Evolutionary conservation across 2,329 filamentous ascomycete species (phyloP).

Genomic region (Penicillium sp.): DNA sequence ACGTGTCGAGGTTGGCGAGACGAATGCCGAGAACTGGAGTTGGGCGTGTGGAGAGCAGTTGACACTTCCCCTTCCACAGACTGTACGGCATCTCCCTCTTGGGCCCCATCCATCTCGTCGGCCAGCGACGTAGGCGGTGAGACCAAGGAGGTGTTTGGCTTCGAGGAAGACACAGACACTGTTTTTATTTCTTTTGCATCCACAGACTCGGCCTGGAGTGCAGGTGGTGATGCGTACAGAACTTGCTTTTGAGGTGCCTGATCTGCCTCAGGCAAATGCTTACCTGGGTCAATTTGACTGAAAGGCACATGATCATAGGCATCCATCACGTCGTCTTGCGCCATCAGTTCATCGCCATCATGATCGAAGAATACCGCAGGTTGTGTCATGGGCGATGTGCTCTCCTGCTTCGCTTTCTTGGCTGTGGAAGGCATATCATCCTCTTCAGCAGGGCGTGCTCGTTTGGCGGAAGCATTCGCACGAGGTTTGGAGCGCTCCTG

Average conservation of each 20-base stretch:
- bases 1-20: slow-evolving; percentile 44
- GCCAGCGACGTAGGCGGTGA: slow-evolving; percentile 45
- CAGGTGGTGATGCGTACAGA: slow-evolving; percentile 38
- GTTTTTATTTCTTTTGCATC: slow-evolving; percentile 28
- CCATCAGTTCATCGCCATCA: slow-evolving; percentile 15
- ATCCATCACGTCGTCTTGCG: slow-evolving; percentile 13
- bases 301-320: slow-evolving; percentile 13
- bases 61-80: slow-evolving; percentile 30
- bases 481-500: slow-evolving; percentile 60
- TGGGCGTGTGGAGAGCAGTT: slow-evolving; percentile 34
- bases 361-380: slow-evolving; percentile 18
- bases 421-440: slow-evolving; percentile 18
- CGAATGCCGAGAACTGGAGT: slow-evolving; percentile 42
- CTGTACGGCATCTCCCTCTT: slow-evolving; percentile 27
- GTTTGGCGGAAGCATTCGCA: slow-evolving; percentile 55
- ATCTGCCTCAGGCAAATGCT: slow-evolving; percentile 11
- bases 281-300: slow-evolving; percentile 2
- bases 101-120: slow-evolving; percentile 38
- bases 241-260: slow-evolving; percentile 22
- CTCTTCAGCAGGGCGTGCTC: slow-evolving; percentile 47
- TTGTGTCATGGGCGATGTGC: slow-evolving; percentile 25
- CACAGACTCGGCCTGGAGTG: slow-evolving; percentile 33
- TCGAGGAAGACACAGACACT: slow-evolving; percentile 24
- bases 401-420: slow-evolving; percentile 37
- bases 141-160: slow-evolving; percentile 39